A percentile compares a stretch with the other conserved stretches of the same genome.
Conservation (phyloP, 306 rosid species). For the Quercus wislizeni region DNA sequence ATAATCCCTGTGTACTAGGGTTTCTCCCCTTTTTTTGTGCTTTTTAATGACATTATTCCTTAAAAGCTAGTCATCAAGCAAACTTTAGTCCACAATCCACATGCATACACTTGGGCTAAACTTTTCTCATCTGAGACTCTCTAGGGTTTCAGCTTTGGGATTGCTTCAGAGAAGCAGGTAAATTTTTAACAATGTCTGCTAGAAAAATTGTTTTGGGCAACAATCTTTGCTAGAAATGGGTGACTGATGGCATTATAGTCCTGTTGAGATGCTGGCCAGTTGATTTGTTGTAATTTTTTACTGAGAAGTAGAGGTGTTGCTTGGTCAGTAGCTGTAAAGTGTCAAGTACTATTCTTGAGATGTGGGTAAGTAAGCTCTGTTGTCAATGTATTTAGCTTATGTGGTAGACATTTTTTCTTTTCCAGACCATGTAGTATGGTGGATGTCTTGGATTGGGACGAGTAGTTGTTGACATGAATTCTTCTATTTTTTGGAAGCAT, state of each 20-base stretch:
- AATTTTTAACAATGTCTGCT: neutral
- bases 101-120: neutral
- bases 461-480: neutral
- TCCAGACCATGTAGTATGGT: neutral
- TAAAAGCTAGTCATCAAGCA: neutral
- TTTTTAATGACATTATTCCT: too few species aligned
- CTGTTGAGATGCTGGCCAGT: neutral
- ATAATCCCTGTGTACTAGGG: too few species aligned
- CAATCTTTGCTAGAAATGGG: neutral
- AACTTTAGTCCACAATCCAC: neutral
- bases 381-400: neutral
- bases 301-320: neutral
- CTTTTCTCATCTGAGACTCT: neutral
- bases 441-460: neutral
- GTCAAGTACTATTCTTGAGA: neutral
- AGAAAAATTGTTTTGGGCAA: neutral
- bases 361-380: neutral
- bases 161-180: neutral
- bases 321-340: neutral
- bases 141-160: neutral
- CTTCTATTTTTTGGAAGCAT: neutral
- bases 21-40: too few species aligned
- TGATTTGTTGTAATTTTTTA: neutral
- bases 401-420: neutral
- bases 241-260: neutral